Percentiles rank a stretch among this genome's conserved stretches.
Evolutionary conservation across 495 filamentous ascomycete species (phyloP).

Genomic region (Podospora comata): DNA sequence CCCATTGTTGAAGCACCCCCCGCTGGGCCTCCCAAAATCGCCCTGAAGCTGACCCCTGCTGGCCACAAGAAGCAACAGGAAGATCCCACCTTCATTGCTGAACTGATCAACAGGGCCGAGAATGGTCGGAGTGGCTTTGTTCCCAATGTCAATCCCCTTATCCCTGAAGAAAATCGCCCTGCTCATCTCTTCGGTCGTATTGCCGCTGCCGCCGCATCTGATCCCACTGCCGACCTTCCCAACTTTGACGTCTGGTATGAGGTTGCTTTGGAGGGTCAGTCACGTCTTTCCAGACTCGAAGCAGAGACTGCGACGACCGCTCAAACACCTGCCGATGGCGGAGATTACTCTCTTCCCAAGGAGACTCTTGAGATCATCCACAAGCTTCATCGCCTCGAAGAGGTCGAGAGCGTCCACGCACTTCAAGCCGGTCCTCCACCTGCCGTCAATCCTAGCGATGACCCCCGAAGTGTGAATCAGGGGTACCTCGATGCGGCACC

Average conservation of each 20-base stretch:
- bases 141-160: neutral
- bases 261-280: neutral
- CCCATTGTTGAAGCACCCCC: neutral
- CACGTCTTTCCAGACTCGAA: constrained; percentile 4
- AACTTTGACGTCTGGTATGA: constrained; percentile 17
- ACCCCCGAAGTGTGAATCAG: constrained; percentile 9
- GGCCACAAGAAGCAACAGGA: constrained; percentile 9
- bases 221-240: neutral
- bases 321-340: neutral
- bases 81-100: constrained; percentile 8
- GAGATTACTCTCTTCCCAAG: neutral
- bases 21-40: constrained; percentile 1
- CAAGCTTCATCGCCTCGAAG: neutral
- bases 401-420: neutral
- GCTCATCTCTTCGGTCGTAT: neutral
- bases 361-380: neutral
- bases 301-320: neutral
- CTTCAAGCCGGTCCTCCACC: neutral
- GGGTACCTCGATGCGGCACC: constrained; percentile 21
- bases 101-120: neutral
- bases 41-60: constrained; percentile 11
- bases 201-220: neutral
- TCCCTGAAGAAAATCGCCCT: neutral
- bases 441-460: constrained; percentile 7
- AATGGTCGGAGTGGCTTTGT: neutral